Base-by-base conservation (phyloP, 768 basidiomycete species). In the Pleurotus tuber-regium region DNA sequence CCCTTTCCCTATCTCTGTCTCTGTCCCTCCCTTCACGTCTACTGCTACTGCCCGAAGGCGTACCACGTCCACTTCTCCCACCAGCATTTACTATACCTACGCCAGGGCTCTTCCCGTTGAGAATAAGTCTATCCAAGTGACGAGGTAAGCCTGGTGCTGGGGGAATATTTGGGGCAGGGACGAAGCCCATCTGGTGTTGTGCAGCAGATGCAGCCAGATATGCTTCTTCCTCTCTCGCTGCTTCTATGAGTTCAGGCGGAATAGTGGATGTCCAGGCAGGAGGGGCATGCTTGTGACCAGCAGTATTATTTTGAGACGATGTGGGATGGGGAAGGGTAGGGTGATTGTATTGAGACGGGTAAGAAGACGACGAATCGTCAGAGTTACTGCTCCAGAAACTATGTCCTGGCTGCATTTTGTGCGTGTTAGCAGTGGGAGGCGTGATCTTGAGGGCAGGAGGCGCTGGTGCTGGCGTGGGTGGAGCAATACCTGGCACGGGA, bases 111-210 rank as follows among this genome's bases (percentile, higher is more conserved):
- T 61, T 69, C 53, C 62, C 73, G 61, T 98, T 98, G 54, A 99
- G 70, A 52, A 98, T 97, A 43, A 97, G 84, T 61, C 93, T 94
- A 62, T 98, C 95, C 35, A 99, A 73, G 61, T 98, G 92, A 1
- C 94, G 73, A 0, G 97, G 97, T 38, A 98, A 76, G 1, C 78
- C 73, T 1, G 97, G 94, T 2, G 97, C 94, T 18, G 87, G 85
- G 1, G 94, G 94, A 54, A 95, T 87, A 57, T 83, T 83, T 14
- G 92, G 89, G 1, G 85, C 80, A 9, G 86, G 83, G 26, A 74
- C 67, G 59, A 78, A 73, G 23, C 57, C 58, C 59, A 38, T 57
- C 56, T 54, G 58, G 29, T 19, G 48, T 46, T 43, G 35, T 46
- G 56, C 71, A 10, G 72, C 68, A 1, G 71, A 72, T 25, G 76